Percentiles rank a stretch among this genome's conserved stretches.
Evolutionary conservation across 1,284 basidiomycete genomes (phyloP).

Genomic region (Ceratorhiza oryzae-sativae): DNA sequence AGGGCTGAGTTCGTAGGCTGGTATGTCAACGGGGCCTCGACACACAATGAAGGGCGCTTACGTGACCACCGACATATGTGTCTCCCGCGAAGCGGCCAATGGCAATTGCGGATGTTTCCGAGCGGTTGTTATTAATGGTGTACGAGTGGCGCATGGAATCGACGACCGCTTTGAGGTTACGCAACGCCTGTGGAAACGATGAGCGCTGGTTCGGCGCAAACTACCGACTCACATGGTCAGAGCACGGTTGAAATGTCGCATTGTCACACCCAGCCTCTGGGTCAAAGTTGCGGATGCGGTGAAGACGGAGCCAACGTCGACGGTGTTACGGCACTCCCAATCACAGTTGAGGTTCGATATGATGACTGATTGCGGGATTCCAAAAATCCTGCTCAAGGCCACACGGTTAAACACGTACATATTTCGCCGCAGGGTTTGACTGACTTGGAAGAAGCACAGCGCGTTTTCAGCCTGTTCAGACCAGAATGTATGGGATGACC

Average conservation of each 20-base stretch:
- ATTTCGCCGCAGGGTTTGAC: background rate
- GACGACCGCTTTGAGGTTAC: slow-evolving; percentile 42
- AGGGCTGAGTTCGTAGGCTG: slow-evolving; percentile 30
- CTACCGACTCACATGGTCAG: slow-evolving; percentile 14
- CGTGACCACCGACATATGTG: slow-evolving; percentile 43
- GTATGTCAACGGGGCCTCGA: background rate
- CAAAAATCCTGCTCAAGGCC: slow-evolving; percentile 13
- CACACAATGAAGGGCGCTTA: background rate
- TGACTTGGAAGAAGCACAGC: slow-evolving; percentile 42
- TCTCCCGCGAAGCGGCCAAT: slow-evolving; percentile 44
- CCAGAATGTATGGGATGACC: slow-evolving; percentile 16
- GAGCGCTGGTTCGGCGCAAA: too few species aligned
- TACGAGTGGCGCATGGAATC: slow-evolving; percentile 44
- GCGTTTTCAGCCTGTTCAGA: slow-evolving; percentile 35
- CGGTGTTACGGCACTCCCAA: slow-evolving; percentile 17
- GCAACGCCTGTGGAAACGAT: slow-evolving; percentile 35
- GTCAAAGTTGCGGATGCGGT: slow-evolving; percentile 43
- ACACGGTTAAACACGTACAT: background rate
- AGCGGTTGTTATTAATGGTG: slow-evolving; percentile 40
- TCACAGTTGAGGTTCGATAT: slow-evolving; percentile 42
- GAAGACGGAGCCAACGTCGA: slow-evolving; percentile 43
- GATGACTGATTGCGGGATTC: slow-evolving; percentile 17
- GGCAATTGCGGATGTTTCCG: slow-evolving; percentile 31
- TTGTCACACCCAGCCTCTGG: slow-evolving; percentile 40
- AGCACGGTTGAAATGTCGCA: slow-evolving; percentile 44